A percentile compares a stretch with the other conserved stretches of the same genome.
These are phyloP conservation scores for Gillenia trifoliata DNA, from an alignment of 306 rosid genomes.

Conservation along the genomic window DNA sequence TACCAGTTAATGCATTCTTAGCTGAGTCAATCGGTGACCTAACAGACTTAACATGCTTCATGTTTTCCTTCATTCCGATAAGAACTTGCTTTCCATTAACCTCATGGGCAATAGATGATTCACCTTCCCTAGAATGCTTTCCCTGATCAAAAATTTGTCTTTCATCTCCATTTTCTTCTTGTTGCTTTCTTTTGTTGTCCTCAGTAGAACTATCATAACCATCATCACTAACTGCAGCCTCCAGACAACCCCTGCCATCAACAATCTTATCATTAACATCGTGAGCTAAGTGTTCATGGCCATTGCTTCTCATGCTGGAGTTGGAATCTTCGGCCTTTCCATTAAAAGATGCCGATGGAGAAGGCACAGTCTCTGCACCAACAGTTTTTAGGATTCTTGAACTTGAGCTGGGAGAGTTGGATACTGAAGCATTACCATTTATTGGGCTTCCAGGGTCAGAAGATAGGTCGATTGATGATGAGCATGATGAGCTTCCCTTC, in stretches of 20 bases:
- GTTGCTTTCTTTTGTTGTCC: constrained; percentile 27
- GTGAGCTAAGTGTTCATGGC: constrained; percentile 23
- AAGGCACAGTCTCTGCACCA: constrained; percentile 35
- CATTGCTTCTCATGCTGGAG: constrained; percentile 33
- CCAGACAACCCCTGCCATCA: constrained; percentile 17
- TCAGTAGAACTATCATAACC: constrained; percentile 24
- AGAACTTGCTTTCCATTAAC: constrained; percentile 28
- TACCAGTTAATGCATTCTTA: constrained; percentile 40
- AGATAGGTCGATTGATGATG: constrained; percentile 52
- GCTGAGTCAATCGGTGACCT: constrained; percentile 61
- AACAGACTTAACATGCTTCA: constrained; percentile 73
- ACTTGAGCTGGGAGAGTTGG: constrained; percentile 35
- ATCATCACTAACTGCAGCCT: constrained; percentile 27
- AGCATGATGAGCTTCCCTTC: constrained; percentile 46
- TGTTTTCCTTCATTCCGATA: constrained; percentile 31
- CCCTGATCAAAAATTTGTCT: constrained; percentile 26
- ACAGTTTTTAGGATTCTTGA: constrained; percentile 28
- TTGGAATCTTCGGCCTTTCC: constrained; percentile 34
- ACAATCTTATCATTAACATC: constrained; percentile 28
- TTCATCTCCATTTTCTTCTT: constrained; percentile 23
- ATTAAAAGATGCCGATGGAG: constrained; percentile 36
- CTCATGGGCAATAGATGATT: constrained; percentile 22
- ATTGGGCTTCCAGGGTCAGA: constrained; percentile 61
- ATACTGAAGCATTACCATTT: constrained; percentile 39
- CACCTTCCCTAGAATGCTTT: constrained; percentile 36